Base-by-base conservation (phyloP, 2,329 filamentous ascomycete species). In the Aspergillus pseudoviridinutans region DNA sequence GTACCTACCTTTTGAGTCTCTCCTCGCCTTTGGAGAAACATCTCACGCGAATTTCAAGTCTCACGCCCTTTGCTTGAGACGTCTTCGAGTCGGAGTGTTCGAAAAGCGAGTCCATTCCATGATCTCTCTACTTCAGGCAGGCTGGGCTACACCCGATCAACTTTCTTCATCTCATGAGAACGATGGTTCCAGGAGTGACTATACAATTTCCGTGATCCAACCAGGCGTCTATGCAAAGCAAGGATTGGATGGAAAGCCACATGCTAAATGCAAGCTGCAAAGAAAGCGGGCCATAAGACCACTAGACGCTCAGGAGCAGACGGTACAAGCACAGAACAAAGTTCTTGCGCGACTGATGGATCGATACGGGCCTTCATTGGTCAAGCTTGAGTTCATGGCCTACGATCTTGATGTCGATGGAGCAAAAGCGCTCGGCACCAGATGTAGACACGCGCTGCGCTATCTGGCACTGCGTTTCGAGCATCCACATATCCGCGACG, bases 391-490 rank as follows among this genome's bases (percentile, higher is more conserved):
- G 28, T 65, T 72, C 9, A 64, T 71, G 65, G 67, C 68, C 20
- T 68, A 69, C 35, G 64, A 71, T 42, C 58, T 75, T n/a, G 66
- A 71, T 51, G 53, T 58, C 4, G 58, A 66, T 12, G 66, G 71
- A 12, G 66, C 71, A n/a, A 59, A 58, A 44, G 65, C 67, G 10
- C 41, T 71, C n/a, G 63, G 60, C 4, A 53, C 54, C 1, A 62
- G 54, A 14, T 70, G 68, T 51, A 56, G 61, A 42, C 35, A 60
- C 42, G 62, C 58, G 20, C 61, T 75, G 46, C 67, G 64, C 5
- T 64, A 71, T 56, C 64, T 75, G n/a, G 68, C 66, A 12, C 61
- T 75, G 50, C 69, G 70, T 25, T 73, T 74, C 55, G 68, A 68
- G 42, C 72, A 74, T 58, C 67, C 65, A 2, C 70, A 73, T 41